phyloP scores from a whole-genome alignment of 2,329 filamentous ascomycete genomes.

The Pezicula radicicola region DNA sequence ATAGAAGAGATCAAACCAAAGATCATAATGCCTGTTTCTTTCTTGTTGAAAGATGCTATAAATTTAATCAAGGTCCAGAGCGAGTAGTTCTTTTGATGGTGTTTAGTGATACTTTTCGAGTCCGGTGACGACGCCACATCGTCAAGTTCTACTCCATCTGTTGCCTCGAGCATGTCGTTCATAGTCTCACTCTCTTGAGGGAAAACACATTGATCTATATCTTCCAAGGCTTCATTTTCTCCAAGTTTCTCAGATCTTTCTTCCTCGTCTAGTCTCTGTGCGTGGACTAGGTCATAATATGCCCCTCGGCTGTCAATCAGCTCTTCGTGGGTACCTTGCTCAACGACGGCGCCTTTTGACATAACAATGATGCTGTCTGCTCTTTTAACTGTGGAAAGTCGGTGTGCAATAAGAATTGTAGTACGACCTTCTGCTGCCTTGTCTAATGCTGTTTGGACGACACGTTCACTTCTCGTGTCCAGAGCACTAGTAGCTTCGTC shows the following conservation, averaged over 20 bases:
- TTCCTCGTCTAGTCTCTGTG: conserved; percentile 23
- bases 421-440: conserved; percentile 80
- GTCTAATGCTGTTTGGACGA: conserved; percentile 81
- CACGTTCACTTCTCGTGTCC: conserved; percentile 85
- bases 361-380: conserved; percentile 83
- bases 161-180: too few relatives aligned
- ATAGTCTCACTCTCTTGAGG: too few relatives aligned
- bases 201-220: conserved; percentile 7
- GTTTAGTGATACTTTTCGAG: too few relatives aligned
- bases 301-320: conserved; percentile 58
- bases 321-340: conserved; percentile 74
- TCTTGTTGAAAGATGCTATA: too few relatives aligned
- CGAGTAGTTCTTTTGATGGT: too few relatives aligned
- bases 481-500: conserved; percentile 64
- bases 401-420: conserved; percentile 89
- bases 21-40: neutral
- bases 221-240: conserved; percentile 3
- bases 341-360: conserved; percentile 70
- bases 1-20: conserved; percentile 7
- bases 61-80: too few relatives aligned
- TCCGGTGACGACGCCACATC: too few relatives aligned
- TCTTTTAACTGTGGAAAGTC: conserved; percentile 85
- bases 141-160: too few relatives aligned
- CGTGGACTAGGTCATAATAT: conserved; percentile 32
- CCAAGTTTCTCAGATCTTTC: neutral